Conservation (phyloP, 345 rosid species). For the Odontarrhena argentea region DNA sequence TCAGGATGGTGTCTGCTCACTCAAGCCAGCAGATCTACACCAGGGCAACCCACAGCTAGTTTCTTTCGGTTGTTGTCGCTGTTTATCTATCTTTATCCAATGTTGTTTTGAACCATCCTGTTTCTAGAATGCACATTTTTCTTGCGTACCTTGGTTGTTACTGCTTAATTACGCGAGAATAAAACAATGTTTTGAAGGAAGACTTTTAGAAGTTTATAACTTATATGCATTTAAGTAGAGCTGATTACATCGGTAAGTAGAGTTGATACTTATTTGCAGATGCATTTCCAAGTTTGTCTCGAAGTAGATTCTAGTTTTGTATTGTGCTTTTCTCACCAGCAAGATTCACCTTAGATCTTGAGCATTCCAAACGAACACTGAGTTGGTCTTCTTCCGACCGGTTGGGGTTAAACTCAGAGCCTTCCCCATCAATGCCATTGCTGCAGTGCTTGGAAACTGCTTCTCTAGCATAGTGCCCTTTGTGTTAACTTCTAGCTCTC, state of each 20-base stretch:
- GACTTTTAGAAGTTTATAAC: not conserved
- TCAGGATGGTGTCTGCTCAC: slow-evolving; percentile 77
- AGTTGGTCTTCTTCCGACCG: slow-evolving; percentile 49
- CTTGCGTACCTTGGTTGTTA: not conserved
- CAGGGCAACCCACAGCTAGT: slow-evolving; percentile 69
- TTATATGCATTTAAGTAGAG: not conserved
- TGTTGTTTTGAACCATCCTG: not conserved
- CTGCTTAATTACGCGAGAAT: not conserved
- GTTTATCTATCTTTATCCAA: not conserved
- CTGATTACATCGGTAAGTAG: not conserved
- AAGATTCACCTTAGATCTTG: slow-evolving; percentile 10
- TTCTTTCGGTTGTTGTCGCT: not conserved
- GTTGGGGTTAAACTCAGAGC: slow-evolving; percentile 57
- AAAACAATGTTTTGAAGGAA: slow-evolving; percentile 2
- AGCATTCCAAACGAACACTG: slow-evolving; percentile 59
- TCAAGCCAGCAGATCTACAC: slow-evolving; percentile 87
- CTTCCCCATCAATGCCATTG: slow-evolving; percentile 90
- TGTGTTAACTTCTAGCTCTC: slow-evolving; percentile 22
- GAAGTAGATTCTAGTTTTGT: slow-evolving; percentile 9
- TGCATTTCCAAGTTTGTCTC: not conserved
- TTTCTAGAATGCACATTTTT: slow-evolving; percentile 1
- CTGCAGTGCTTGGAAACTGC: slow-evolving; percentile 81
- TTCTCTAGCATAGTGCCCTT: slow-evolving; percentile 44
- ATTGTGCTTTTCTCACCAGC: slow-evolving; percentile 3
- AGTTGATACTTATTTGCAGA: not conserved